Percentiles rank a stretch among this genome's conserved stretches.
Evolutionary conservation across 768 basidiomycete genomes (phyloP).

Genomic region (Collybia nuda): DNA sequence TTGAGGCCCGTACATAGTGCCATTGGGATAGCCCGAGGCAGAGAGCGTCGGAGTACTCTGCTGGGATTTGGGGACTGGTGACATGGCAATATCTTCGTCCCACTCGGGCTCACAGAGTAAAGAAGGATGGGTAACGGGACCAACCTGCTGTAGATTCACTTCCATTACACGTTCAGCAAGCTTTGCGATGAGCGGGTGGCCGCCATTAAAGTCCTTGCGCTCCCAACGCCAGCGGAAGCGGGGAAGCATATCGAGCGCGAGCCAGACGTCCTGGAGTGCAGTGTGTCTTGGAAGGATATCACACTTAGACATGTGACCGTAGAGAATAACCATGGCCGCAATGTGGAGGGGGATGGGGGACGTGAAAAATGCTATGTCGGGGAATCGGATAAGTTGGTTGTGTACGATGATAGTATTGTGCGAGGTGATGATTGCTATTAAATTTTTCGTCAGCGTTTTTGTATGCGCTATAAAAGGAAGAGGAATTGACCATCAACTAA

Average conservation of each 20-base stretch:
- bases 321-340: constrained; percentile 88
- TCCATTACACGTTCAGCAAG: constrained; percentile 81
- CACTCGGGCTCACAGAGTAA: constrained; percentile 54
- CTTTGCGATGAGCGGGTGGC: constrained; percentile 81
- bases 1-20: constrained; percentile 30
- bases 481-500: constrained; percentile 67
- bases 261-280: constrained; percentile 81
- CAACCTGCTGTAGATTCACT: constrained; percentile 65
- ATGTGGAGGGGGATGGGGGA: constrained; percentile 89
- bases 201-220: constrained; percentile 75
- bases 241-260: constrained; percentile 86
- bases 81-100: constrained; percentile 41
- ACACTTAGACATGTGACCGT: constrained; percentile 81
- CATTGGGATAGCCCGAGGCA: constrained; percentile 26
- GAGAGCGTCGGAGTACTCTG: constrained; percentile 43
- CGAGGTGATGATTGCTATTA: constrained; percentile 75
- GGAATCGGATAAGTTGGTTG: constrained; percentile 79
- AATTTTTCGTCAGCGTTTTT: not conserved
- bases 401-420: constrained; percentile 88
- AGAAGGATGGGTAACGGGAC: constrained; percentile 40
- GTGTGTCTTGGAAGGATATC: constrained; percentile 61
- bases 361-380: constrained; percentile 85
- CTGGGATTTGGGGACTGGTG: constrained; percentile 35
- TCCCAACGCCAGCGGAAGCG: constrained; percentile 93
- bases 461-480: not conserved